phyloP scores from a whole-genome alignment of 73 alveolate genomes.

The Paramecium pentaurelia region DNA sequence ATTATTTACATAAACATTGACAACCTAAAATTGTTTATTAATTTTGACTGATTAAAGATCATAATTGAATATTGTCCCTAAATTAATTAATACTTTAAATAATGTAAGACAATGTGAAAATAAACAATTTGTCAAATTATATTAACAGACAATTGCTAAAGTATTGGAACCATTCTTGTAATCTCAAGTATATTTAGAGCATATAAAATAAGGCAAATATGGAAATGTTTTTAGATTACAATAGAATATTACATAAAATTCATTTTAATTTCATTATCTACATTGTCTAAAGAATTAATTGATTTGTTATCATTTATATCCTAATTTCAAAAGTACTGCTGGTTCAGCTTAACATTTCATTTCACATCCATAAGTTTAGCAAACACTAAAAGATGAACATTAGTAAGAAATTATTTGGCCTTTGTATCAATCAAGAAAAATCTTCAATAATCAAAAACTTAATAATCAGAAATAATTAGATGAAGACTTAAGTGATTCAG shows the following conservation, averaged over 20 bases:
- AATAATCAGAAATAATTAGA: neutral
- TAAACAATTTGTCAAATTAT: neutral
- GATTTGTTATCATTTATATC: neutral
- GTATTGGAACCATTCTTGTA: neutral
- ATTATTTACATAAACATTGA: neutral
- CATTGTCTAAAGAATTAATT: neutral
- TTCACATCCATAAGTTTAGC: neutral
- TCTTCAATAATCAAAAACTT: neutral
- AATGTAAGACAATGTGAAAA: neutral
- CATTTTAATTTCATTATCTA: neutral
- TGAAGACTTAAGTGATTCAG: conserved; percentile 37
- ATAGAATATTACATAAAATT: neutral
- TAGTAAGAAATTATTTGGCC: conserved; percentile 13
- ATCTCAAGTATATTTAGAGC: neutral
- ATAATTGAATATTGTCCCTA: neutral
- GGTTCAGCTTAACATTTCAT: neutral
- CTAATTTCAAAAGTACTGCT: neutral
- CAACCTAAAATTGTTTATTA: neutral
- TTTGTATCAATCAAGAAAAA: neutral
- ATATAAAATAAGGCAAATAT: neutral
- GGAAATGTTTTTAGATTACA: conserved; percentile 16
- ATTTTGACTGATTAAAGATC: conserved; percentile 18
- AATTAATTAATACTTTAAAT: neutral
- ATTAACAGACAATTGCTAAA: neutral
- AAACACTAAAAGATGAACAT: neutral